These are phyloP conservation scores for Chaetomium sp. DNA, from an alignment of 2,329 filamentous ascomycete genomes.

Conservation along the genomic window DNA sequence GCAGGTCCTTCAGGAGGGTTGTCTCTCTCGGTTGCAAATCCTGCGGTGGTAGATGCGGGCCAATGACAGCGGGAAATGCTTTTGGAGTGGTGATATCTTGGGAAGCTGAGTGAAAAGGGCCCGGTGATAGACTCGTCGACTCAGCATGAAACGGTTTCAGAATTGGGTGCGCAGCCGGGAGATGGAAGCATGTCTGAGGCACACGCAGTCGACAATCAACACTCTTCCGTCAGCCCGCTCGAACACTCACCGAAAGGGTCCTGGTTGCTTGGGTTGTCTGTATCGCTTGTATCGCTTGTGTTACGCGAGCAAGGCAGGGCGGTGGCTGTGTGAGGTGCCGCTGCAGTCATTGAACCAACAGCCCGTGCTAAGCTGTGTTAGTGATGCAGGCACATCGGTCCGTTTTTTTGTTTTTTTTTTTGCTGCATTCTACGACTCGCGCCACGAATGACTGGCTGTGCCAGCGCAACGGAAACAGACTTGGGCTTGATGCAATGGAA, in stretches of 20 bases:
- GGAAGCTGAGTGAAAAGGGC: neutral
- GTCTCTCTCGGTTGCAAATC: neutral
- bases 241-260: neutral
- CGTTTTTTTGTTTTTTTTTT: neutral
- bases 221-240: neutral
- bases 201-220: neutral
- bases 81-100: conserved; percentile 1
- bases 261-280: neutral
- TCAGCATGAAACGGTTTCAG: conserved; percentile 18
- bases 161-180: conserved; percentile 4
- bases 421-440: neutral
- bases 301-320: conserved; percentile 3
- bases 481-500: no score
- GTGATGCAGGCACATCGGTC: neutral
- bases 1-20: neutral
- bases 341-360: neutral
- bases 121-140: neutral
- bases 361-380: neutral
- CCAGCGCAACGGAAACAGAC: neutral
- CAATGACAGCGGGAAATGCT: neutral
- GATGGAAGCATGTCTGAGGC: conserved; percentile 2
- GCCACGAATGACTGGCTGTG: neutral
- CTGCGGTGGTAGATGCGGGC: neutral
- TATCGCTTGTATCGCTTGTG: neutral
- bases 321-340: conserved; percentile 1